A percentile compares a stretch with the other conserved stretches of the same genome.
Evolutionary conservation across 805 yeast species (phyloP).

Genomic region (Yarrowia deformans): DNA sequence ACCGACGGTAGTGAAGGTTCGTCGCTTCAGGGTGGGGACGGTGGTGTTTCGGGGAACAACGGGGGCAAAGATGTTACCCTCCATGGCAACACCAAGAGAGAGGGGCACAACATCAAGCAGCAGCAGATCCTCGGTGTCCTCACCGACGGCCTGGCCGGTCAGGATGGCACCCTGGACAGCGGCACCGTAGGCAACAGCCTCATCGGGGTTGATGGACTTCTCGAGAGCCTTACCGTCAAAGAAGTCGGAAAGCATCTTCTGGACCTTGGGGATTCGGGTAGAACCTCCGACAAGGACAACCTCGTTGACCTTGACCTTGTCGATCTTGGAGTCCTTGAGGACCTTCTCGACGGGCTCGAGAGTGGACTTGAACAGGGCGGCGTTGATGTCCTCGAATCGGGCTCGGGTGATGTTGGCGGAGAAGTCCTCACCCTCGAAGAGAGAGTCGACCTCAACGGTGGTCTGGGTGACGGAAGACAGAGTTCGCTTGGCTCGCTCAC

Average conservation of each 20-base stretch:
- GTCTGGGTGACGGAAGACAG: slow-evolving; percentile 96
- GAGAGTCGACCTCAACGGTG: slow-evolving; percentile 94
- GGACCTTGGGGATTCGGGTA: slow-evolving; percentile 98
- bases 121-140: slow-evolving; percentile 93
- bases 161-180: slow-evolving; percentile 99
- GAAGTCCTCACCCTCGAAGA: slow-evolving; percentile 95
- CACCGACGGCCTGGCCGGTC: slow-evolving; percentile 89
- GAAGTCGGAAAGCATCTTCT: slow-evolving; percentile 91
- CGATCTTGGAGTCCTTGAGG: slow-evolving; percentile 86
- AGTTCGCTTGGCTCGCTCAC: slow-evolving; percentile 99
- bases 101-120: slow-evolving; percentile 97
- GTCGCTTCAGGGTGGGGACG: slow-evolving; percentile 98
- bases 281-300: slow-evolving; percentile 98
- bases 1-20: slow-evolving; percentile 98
- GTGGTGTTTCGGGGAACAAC: slow-evolving; percentile 99
- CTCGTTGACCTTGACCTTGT: slow-evolving; percentile 87
- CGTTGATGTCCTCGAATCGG: slow-evolving; percentile 95
- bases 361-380: slow-evolving; percentile 90
- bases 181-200: slow-evolving; percentile 99
- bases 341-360: slow-evolving; percentile 95
- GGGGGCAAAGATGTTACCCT: slow-evolving; percentile 98
- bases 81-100: slow-evolving; percentile 99
- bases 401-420: slow-evolving; percentile 94
- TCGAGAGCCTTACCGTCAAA: slow-evolving; percentile 96
- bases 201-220: slow-evolving; percentile 98